phyloP scores from a whole-genome alignment of 257 asterid genomes.

The Ophiorrhiza pumila region DNA sequence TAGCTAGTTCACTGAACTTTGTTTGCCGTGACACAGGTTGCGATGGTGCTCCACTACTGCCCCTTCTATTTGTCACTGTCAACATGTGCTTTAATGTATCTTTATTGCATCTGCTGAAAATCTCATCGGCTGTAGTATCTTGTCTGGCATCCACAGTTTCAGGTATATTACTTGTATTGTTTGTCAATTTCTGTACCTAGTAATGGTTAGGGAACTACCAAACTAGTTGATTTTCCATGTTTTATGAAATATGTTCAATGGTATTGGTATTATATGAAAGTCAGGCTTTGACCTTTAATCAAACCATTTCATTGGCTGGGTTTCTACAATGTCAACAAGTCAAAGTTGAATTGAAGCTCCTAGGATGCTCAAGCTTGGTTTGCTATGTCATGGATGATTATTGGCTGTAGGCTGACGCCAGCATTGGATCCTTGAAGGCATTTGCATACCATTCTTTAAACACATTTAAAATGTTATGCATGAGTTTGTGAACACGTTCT shows the following conservation, averaged over 20 bases:
- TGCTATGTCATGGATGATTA: background rate
- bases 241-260: background rate
- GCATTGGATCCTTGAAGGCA: background rate
- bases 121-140: slow-evolving; percentile 94
- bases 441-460: background rate
- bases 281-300: background rate
- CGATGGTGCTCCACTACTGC: slow-evolving; percentile 86
- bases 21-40: slow-evolving; percentile 49
- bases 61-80: slow-evolving; percentile 71
- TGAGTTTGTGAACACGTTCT: too few relatives aligned
- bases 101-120: slow-evolving; percentile 79
- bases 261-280: background rate
- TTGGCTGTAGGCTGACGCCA: background rate
- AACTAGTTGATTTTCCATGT: background rate
- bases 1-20: background rate
- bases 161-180: slow-evolving; percentile 42
- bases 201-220: background rate
- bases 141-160: slow-evolving; percentile 95
- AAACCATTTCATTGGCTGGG: background rate
- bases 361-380: background rate
- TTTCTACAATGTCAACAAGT: background rate
- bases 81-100: slow-evolving; percentile 90
- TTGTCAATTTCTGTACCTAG: background rate
- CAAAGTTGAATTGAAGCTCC: background rate
- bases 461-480: background rate